Percentiles rank a stretch among this genome's conserved stretches.
Conservation (phyloP, 768 basidiomycete species). For the Plicaturopsis crispa region DNA sequence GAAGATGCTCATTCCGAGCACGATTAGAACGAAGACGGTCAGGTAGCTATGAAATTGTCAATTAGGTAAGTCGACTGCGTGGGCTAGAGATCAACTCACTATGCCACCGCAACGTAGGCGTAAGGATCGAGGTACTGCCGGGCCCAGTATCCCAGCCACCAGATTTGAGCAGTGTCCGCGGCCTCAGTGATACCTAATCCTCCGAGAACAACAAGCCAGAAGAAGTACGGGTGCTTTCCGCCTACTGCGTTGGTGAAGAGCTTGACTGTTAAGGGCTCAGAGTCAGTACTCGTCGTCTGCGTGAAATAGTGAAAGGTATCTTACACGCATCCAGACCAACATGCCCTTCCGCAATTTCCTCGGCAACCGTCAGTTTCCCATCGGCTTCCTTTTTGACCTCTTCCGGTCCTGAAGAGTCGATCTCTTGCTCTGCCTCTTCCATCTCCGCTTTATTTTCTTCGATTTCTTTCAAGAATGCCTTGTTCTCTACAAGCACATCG, state of each 20-base stretch:
- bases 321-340: constrained; percentile 42
- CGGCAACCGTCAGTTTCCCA: constrained; percentile 41
- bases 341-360: constrained; percentile 56
- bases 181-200: constrained; percentile 15
- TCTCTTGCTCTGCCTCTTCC: background rate
- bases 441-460: background rate
- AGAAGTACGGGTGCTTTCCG: constrained; percentile 20
- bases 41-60: constrained; percentile 23
- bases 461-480: background rate
- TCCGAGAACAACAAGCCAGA: constrained; percentile 21
- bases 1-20: constrained; percentile 12
- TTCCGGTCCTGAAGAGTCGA: background rate
- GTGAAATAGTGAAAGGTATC: constrained; percentile 8
- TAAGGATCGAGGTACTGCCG: constrained; percentile 21
- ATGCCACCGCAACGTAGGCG: constrained; percentile 16
- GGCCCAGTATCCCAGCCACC: constrained; percentile 36
- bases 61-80: background rate
- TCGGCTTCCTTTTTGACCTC: constrained; percentile 7
- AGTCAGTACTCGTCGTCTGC: constrained; percentile 9
- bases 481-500: constrained; percentile 5
- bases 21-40: constrained; percentile 20
- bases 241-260: constrained; percentile 19
- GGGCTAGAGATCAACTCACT: constrained; percentile 13
- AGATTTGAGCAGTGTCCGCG: constrained; percentile 19
- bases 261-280: constrained; percentile 21